These are phyloP conservation scores for Acer yangbiense DNA, from an alignment of 345 rosid species.

Conservation along the genomic window DNA sequence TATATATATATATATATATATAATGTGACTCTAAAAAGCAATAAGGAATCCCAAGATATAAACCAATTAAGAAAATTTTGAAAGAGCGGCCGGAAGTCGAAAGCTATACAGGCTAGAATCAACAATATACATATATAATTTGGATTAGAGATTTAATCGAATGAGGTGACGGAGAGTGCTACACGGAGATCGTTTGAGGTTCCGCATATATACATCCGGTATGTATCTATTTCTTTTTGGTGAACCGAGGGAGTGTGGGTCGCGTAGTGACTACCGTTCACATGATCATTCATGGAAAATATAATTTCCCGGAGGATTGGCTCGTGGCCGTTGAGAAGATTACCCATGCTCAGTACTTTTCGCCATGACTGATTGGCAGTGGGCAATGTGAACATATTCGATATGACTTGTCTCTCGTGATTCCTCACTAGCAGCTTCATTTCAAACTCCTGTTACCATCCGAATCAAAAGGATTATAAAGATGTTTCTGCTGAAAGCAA, in stretches of 20 bases:
- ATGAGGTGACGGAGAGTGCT: slow-evolving; percentile 83
- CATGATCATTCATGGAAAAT: slow-evolving; percentile 60
- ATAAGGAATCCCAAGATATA: neutral
- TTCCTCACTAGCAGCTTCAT: slow-evolving; percentile 51
- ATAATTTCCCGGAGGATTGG: slow-evolving; percentile 79
- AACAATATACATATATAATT: neutral
- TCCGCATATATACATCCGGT: slow-evolving; percentile 86
- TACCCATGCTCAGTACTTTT: slow-evolving; percentile 96
- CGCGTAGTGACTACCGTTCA: slow-evolving; percentile 60
- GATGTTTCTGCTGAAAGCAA: slow-evolving; percentile 14
- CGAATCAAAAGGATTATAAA: neutral
- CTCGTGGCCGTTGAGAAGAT: slow-evolving; percentile 93
- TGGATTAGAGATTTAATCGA: slow-evolving; percentile 45
- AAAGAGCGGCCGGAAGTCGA: neutral
- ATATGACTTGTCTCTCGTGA: slow-evolving; percentile 60
- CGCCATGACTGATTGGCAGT: slow-evolving; percentile 93
- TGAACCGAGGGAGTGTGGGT: slow-evolving; percentile 32
- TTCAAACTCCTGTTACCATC: slow-evolving; percentile 58
- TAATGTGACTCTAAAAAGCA: slow-evolving; percentile 3
- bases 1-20: too few relatives aligned
- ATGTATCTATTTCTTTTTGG: slow-evolving; percentile 70
- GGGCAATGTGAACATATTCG: slow-evolving; percentile 75
- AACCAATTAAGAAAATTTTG: neutral
- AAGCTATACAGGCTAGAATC: slow-evolving; percentile 2
- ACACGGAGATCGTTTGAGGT: slow-evolving; percentile 95